Evolutionary conservation across 495 filamentous ascomycete genomes (phyloP), one percentile per base, ranked within the genome.

Genomic region (Penicillium bovifimosum): DNA sequence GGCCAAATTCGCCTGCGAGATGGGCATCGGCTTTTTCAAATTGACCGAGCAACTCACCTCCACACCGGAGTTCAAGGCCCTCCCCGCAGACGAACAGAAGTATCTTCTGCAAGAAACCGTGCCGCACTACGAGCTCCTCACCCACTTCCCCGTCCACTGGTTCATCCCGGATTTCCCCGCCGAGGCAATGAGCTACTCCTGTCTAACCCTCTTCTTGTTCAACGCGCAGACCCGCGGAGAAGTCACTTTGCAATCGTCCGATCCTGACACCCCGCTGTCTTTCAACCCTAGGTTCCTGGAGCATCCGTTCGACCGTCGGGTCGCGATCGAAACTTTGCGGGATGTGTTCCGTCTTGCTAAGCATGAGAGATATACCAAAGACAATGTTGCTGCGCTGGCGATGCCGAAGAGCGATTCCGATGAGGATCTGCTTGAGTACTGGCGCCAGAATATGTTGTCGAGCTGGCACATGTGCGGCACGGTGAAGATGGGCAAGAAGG

Each of bases 201-300:
- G 55, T 32, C 16, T 66, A 9, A 41, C 59, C 8, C 58, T 66
- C 17, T 61, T 63, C 47, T 7, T 66, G 24, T 61, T 64, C 43
- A 66, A 66, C 29, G 58, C 58, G 10, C 65, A 68, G 47, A 57
- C 58, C 26, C 68, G 69, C 11, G 84, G 84, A 13, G 66, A 70
- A 14, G 75, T 81, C 2, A 74, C 61, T 5, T 69, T 86, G 17
- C 68, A 73, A 17, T 80, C 79, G 1, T 55, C 77, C 0, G 68
- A 86, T 55, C 77, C 80, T 1, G 51, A 60, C 8, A 74, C 68
- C 11, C 70, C 76, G 26, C 76, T 80, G 0, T 39, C 58, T 2
- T 80, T 85, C 54, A 73, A 85, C 52, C 79, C 80, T 0, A 67
- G 65, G 41, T 83, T 80, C 59, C 68, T 85, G 6, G 61, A 63